Evolutionary conservation across 306 rosid genomes (phyloP), one percentile per base, ranked within the genome.

Genomic region (Fagus sylvatica): DNA sequence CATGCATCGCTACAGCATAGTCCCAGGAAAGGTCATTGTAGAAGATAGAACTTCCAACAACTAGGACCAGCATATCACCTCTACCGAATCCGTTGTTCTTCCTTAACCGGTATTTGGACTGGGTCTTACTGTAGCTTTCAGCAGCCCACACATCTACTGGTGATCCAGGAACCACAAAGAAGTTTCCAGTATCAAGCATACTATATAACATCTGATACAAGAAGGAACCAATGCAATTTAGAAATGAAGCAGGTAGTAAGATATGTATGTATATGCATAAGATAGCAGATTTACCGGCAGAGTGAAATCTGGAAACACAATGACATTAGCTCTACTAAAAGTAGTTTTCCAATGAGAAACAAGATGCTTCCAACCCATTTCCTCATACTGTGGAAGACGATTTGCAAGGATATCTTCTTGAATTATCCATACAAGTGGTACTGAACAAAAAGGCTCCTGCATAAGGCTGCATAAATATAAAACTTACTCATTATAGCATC

Each of bases 391-490:
- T 33, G 89, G 88, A 82, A 95, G 91, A 54, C 98, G 97, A 67
- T 85, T 87, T 49, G 99, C 93, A 79, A 88, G 98, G 71, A 74
- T 82, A 85, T 95, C 90, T 84, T 93, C 98, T 87, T 89, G 98
- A 91, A 95, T 82, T 84, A 95, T 90, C 98, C 99, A 95, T 85
- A 95, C 83, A 74, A 95, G 77, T 76, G 99, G 98, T 68, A 95
- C 76, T 13, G 97, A 88, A 91, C 91, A 90, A 88, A 95, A 95
- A 55, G 99, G 99, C 84, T 87, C 99, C 94, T 95, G 99, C 98
- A 93, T 95, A 85, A 95, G 92, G 96, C 99, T 95, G 98, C 93
- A 95, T 80, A 80, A 85, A 93, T 88, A 90, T 93, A 88, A 87
- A 89, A 90, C 84, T 83, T 84, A 90, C 92, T 85, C 82, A 91